Conservation (phyloP, 176 grass and related monocot species). For the Poa pratensis region DNA sequence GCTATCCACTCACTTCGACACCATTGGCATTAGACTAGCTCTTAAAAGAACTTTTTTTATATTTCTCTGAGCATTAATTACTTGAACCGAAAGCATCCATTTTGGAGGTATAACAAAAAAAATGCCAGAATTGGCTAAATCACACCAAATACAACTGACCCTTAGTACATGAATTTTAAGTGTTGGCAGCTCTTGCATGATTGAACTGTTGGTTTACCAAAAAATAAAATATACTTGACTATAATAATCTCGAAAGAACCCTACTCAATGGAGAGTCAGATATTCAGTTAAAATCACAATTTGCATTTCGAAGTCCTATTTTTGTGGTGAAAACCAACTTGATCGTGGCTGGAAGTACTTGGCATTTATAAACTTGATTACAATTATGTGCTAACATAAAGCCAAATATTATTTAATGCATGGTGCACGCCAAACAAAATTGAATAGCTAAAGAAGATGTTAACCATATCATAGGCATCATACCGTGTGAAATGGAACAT, state of each 20-base stretch:
- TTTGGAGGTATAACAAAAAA: background rate
- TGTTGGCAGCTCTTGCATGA: background rate
- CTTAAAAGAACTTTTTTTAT: background rate
- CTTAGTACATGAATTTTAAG: background rate
- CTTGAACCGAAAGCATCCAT: constrained; percentile 1
- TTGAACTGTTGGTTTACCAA: background rate
- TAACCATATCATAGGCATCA: constrained; percentile 31
- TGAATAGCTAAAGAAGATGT: constrained; percentile 22
- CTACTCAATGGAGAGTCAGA: background rate
- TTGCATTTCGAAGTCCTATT: background rate
- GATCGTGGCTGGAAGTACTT: background rate
- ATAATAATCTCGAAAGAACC: background rate
- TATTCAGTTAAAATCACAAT: constrained; percentile 18
- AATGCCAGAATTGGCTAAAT: background rate
- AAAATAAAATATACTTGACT: background rate
- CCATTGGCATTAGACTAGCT: background rate
- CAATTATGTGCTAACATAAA: constrained; percentile 3
- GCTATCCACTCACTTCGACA: background rate
- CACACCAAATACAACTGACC: background rate
- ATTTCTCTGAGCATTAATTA: background rate
- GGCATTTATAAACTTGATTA: background rate
- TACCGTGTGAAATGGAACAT: constrained; percentile 99
- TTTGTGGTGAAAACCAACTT: background rate
- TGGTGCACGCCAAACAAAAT: background rate
- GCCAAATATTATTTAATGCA: background rate